Evolutionary conservation across 179 eudicot genomes (phyloP).

Genomic region (Silene coronaria): DNA sequence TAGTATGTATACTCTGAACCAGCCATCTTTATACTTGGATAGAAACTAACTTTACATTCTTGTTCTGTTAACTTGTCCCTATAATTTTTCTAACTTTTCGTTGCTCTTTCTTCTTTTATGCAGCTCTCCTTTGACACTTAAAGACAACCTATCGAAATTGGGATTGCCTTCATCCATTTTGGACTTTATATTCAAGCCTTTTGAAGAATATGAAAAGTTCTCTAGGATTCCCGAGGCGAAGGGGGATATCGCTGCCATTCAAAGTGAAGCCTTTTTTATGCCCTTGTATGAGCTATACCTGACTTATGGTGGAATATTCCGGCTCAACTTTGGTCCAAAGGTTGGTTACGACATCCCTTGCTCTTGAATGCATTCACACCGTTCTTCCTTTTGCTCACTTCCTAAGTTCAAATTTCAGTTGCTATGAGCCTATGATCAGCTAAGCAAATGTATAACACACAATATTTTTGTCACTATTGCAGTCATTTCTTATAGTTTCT

Average conservation of each 20-base stretch:
- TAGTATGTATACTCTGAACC: too few species aligned
- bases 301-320: slow-evolving; percentile 94
- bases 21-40: too few species aligned
- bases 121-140: slow-evolving; percentile 54
- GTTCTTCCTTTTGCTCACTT: neutral
- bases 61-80: neutral
- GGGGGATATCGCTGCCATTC: slow-evolving; percentile 63
- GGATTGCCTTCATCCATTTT: slow-evolving; percentile 54
- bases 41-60: too few species aligned
- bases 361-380: neutral
- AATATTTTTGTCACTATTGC: slow-evolving; percentile 32
- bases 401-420: neutral
- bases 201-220: slow-evolving; percentile 40
- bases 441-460: slow-evolving; percentile 3
- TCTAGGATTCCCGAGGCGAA: slow-evolving; percentile 80
- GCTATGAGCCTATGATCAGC: neutral
- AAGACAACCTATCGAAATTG: slow-evolving; percentile 47
- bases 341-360: slow-evolving; percentile 31
- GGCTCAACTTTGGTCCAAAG: slow-evolving; percentile 95
- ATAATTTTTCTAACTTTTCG: slow-evolving; percentile 11
- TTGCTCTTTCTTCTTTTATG: slow-evolving; percentile 6
- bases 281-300: slow-evolving; percentile 91
- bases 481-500: slow-evolving; percentile 93
- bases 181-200: slow-evolving; percentile 47
- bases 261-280: slow-evolving; percentile 75